Evolutionary conservation across 208 protist species (phyloP).

Genomic region (Trypanosoma conorhini): DNA sequence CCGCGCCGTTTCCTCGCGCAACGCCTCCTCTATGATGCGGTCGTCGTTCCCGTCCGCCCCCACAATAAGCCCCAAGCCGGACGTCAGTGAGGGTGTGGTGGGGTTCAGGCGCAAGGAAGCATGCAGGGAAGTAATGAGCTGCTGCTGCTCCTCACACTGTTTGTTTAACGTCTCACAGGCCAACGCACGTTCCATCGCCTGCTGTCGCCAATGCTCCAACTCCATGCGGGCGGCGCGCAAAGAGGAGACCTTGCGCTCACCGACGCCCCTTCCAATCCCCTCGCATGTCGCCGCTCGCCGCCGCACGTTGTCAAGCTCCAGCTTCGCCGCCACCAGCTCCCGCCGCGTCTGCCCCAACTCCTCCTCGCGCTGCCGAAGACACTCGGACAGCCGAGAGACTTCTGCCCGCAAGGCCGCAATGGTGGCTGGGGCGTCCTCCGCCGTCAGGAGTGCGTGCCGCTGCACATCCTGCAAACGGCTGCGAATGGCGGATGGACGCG

Average conservation of each 20-base stretch:
- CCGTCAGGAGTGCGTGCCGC: not conserved
- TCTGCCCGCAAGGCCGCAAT: not conserved
- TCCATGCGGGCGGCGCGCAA: constrained; percentile 33
- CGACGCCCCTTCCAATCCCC: constrained; percentile 22
- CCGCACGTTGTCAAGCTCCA: constrained; percentile 18
- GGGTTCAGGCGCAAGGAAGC: not conserved
- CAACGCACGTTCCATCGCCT: constrained; percentile 26
- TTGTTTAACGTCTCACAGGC: constrained; percentile 29
- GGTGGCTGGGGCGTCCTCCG: not conserved
- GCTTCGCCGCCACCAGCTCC: not conserved
- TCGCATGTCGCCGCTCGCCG: not conserved
- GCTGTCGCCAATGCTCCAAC: constrained; percentile 15
- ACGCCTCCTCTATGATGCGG: constrained; percentile 23
- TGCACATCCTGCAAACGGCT: constrained; percentile 12
- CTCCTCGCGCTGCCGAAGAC: constrained; percentile 8
- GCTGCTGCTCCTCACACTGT: constrained; percentile 8
- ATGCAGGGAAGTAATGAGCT: not conserved
- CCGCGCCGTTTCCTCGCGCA: constrained; percentile 22
- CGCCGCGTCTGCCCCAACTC: constrained; percentile 15
- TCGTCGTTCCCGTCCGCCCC: constrained; percentile 9
- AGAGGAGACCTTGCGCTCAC: constrained; percentile 31
- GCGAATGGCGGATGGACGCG: not conserved
- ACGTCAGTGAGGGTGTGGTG: not conserved
- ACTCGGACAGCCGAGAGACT: not conserved
- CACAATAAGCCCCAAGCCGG: not conserved